These are phyloP conservation scores for Aureobasidium pullulans DNA, from an alignment of 2,329 filamentous ascomycete species.

Conservation along the genomic window DNA sequence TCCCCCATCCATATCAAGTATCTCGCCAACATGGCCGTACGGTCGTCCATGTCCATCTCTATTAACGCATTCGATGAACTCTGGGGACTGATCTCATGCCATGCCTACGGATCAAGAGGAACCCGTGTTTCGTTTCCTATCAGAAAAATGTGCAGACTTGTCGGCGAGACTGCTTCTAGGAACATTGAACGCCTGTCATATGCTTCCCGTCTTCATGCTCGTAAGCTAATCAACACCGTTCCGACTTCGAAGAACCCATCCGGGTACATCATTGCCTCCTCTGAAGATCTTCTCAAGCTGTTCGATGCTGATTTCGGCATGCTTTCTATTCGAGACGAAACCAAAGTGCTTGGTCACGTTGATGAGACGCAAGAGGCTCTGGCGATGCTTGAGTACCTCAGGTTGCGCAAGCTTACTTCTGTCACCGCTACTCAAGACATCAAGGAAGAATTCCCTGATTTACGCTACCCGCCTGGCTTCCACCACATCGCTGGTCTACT, in stretches of 20 bases:
- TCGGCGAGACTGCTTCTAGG: conserved; percentile 76
- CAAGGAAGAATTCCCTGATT: conserved; percentile 67
- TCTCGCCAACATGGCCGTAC: conserved; percentile 77
- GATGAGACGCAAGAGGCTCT: conserved; percentile 75
- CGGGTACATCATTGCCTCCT: conserved; percentile 84
- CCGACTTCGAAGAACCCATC: conserved; percentile 76
- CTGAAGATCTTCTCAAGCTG: conserved; percentile 72
- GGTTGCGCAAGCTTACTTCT: conserved; percentile 65
- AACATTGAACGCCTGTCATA: conserved; percentile 87
- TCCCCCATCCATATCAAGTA: conserved; percentile 88
- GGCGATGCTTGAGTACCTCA: conserved; percentile 76
- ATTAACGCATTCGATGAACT: conserved; percentile 79
- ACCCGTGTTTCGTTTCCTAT: conserved; percentile 93
- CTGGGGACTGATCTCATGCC: conserved; percentile 83
- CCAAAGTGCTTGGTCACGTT: conserved; percentile 70
- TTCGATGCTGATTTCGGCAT: conserved; percentile 85
- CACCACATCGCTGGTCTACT: conserved; percentile 68
- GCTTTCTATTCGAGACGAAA: conserved; percentile 78
- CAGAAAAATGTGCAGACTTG: conserved; percentile 81
- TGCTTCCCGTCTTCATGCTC: conserved; percentile 72
- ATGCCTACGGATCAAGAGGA: conserved; percentile 67
- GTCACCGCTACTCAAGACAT: conserved; percentile 76
- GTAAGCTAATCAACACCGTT: conserved; percentile 80
- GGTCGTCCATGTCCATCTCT: conserved; percentile 92
- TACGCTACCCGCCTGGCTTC: conserved; percentile 74